These are phyloP conservation scores for Kodamaea anthophila DNA, from an alignment of 1,139 yeast species.

Conservation along the genomic window DNA sequence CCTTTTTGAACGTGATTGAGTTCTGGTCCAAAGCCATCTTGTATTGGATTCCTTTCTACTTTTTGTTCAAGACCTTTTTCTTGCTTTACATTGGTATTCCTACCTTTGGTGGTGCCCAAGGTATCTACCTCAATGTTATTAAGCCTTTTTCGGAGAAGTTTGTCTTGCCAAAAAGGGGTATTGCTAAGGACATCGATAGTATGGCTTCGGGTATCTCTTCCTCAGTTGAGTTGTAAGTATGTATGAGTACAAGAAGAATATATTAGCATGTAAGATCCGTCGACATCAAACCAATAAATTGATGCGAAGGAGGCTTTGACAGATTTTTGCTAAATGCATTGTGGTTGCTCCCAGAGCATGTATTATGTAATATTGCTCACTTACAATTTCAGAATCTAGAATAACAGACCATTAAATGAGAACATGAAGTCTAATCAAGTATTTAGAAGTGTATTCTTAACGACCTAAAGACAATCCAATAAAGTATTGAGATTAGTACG, in stretches of 20 bases:
- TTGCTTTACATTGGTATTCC: constrained; percentile 89
- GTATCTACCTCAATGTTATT: constrained; percentile 58
- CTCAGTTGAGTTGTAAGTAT: constrained; percentile 26
- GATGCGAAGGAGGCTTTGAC: too few species aligned
- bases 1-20: constrained; percentile 82
- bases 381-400: too few species aligned
- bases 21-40: constrained; percentile 92
- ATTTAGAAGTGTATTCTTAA: too few species aligned
- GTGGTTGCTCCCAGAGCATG: too few species aligned
- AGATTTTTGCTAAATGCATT: too few species aligned
- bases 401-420: too few species aligned
- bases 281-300: not conserved
- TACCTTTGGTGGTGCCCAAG: constrained; percentile 74
- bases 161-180: constrained; percentile 24
- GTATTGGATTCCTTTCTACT: constrained; percentile 95
- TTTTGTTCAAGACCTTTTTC: constrained; percentile 84
- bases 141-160: constrained; percentile 68
- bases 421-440: too few species aligned
- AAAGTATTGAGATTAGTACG: too few species aligned
- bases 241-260: constrained; percentile 1
- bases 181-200: constrained; percentile 31
- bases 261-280: too few species aligned
- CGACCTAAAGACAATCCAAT: too few species aligned
- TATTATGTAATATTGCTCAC: too few species aligned
- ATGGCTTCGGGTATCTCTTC: constrained; percentile 49